Evolutionary conservation across 2,329 filamentous ascomycete species (phyloP).

Genomic region (Podosphaera fusca): DNA sequence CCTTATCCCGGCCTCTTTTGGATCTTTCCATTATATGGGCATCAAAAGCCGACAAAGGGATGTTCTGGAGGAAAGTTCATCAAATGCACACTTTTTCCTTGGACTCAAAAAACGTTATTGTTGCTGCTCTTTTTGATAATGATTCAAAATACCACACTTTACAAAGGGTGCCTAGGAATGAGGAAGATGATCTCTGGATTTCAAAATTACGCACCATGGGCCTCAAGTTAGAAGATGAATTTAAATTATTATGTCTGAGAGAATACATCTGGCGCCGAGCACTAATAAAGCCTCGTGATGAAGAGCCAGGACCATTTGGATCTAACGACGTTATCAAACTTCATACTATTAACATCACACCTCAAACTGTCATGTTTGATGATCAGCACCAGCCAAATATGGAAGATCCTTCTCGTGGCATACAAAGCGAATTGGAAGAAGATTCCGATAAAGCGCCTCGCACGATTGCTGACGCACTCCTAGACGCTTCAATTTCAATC

Average conservation of each 20-base stretch:
- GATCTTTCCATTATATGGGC: constrained; percentile 80
- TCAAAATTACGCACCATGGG: constrained; percentile 63
- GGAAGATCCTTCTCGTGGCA: constrained; percentile 15
- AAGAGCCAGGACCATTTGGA: constrained; percentile 14
- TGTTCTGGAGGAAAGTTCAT: constrained; percentile 67
- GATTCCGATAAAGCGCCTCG: constrained; percentile 22
- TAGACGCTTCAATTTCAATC: constrained; percentile 79
- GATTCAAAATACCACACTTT: constrained; percentile 35
- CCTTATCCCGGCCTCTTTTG: constrained; percentile 55
- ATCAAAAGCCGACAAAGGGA: constrained; percentile 50
- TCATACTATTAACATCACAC: constrained; percentile 51
- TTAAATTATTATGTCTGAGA: constrained; percentile 63
- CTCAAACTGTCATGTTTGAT: constrained; percentile 84
- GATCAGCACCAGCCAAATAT: constrained; percentile 35
- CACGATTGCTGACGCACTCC: constrained; percentile 71
- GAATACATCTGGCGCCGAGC: constrained; percentile 84
- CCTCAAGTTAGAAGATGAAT: constrained; percentile 61
- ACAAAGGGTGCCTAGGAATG: constrained; percentile 46
- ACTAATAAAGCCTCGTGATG: constrained; percentile 29
- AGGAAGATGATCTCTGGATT: constrained; percentile 92
- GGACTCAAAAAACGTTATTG: constrained; percentile 25
- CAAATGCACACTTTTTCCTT: constrained; percentile 49
- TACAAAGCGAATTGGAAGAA: constrained; percentile 13
- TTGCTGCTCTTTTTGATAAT: constrained; percentile 30
- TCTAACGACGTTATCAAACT: constrained; percentile 53